Percentiles rank a stretch among this genome's conserved stretches.
phyloP scores from a whole-genome alignment of 2,329 filamentous ascomycete species.

The Eutypa lata region DNA sequence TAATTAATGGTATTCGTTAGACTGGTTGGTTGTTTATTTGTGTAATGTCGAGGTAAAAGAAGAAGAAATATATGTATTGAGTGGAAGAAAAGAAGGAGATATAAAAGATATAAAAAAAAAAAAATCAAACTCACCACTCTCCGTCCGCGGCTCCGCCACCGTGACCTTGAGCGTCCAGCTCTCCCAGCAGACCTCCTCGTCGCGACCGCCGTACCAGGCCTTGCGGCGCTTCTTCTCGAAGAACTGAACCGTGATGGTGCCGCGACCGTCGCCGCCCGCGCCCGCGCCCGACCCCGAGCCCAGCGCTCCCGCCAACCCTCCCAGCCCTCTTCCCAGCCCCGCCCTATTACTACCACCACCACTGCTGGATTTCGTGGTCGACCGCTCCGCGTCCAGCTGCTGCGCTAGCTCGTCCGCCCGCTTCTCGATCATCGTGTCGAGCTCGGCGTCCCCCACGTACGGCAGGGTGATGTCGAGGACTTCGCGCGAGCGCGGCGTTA shows the following conservation, averaged over 20 bases:
- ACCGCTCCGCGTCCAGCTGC: slow-evolving; percentile 65
- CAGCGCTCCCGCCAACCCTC: too few species aligned
- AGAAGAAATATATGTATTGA: neutral
- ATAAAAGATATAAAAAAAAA: neutral
- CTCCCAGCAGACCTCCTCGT: slow-evolving; percentile 97
- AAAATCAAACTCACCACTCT: slow-evolving; percentile 63
- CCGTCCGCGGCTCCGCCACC: slow-evolving; percentile 84
- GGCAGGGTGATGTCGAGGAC: slow-evolving; percentile 88
- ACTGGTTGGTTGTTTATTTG: neutral
- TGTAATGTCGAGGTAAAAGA: slow-evolving; percentile 2
- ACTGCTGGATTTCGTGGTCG: too few species aligned
- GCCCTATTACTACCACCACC: neutral
- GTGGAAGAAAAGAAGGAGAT: neutral
- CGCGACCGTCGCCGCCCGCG: slow-evolving; percentile 57
- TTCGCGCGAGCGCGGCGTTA: slow-evolving; percentile 79
- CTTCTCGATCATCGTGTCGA: slow-evolving; percentile 91
- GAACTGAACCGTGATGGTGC: slow-evolving; percentile 84
- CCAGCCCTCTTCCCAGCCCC: neutral
- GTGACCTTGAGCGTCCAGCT: slow-evolving; percentile 91
- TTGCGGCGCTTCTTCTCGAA: slow-evolving; percentile 89
- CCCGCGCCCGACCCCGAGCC: neutral
- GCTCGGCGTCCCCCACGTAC: slow-evolving; percentile 82
- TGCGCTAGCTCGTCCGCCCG: slow-evolving; percentile 76
- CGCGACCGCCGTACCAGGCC: slow-evolving; percentile 61
- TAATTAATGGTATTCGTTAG: too few species aligned